phyloP scores from a whole-genome alignment of 495 filamentous ascomycete genomes.

The Pseudotulostoma volvatum region DNA sequence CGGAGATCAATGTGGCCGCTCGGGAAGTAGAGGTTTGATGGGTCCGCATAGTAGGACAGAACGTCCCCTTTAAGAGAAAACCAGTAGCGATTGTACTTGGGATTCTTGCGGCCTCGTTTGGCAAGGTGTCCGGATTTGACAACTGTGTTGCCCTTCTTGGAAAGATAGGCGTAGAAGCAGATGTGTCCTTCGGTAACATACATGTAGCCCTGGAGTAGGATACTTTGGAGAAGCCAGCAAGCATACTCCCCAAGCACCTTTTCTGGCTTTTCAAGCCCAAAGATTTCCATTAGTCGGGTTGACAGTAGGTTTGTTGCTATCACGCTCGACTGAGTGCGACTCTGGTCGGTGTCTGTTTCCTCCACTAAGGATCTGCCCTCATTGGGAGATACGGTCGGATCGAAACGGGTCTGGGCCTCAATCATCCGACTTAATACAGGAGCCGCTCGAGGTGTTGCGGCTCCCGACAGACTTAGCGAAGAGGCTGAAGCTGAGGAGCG shows the following conservation, averaged over 20 bases:
- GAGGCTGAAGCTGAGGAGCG: constrained; percentile 6
- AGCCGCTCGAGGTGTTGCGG: constrained; percentile 35
- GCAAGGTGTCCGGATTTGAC: constrained; percentile 78
- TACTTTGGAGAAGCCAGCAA: constrained; percentile 84
- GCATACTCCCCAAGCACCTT: constrained; percentile 85
- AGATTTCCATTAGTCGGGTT: constrained; percentile 68
- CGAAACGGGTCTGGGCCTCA: constrained; percentile 57
- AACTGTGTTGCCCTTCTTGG: constrained; percentile 66
- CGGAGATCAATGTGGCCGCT: constrained; percentile 82
- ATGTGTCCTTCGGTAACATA: constrained; percentile 90
- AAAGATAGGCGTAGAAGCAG: constrained; percentile 93
- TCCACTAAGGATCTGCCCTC: constrained; percentile 7
- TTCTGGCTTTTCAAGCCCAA: constrained; percentile 67
- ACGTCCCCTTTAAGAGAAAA: constrained; percentile 92
- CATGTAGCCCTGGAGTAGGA: constrained; percentile 87
- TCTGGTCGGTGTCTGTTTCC: constrained; percentile 4
- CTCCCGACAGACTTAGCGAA: constrained; percentile 15
- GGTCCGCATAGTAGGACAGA: constrained; percentile 76
- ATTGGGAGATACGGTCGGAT: constrained; percentile 14
- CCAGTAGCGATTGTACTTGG: constrained; percentile 87
- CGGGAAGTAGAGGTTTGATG: constrained; percentile 80
- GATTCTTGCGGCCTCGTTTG: constrained; percentile 81
- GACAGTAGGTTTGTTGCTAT: constrained; percentile 36
- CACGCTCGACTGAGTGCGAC: background rate
- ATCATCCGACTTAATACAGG: constrained; percentile 72